Conservation (phyloP, 1,284 basidiomycete genomes). For the Moesziomyces sp. region DNA sequence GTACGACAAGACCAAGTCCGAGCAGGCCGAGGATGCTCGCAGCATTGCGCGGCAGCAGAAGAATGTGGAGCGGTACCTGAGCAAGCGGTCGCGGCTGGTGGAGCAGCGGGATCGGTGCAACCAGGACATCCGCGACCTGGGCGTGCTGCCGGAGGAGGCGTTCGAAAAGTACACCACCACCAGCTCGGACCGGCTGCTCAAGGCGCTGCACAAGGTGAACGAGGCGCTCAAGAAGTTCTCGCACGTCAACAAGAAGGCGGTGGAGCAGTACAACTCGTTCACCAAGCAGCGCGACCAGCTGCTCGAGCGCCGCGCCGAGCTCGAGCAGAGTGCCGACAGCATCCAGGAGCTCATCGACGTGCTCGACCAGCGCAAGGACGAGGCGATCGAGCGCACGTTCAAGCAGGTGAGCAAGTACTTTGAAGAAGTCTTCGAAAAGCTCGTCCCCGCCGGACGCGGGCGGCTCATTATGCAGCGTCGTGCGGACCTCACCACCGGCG, state of each 20-base stretch:
- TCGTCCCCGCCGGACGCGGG: slow-evolving; percentile 94
- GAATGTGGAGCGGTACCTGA: slow-evolving; percentile 90
- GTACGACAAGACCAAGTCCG: slow-evolving; percentile 81
- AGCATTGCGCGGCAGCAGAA: slow-evolving; percentile 90
- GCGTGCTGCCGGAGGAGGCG: slow-evolving; percentile 95
- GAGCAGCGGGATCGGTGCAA: slow-evolving; percentile 91
- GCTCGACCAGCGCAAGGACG: slow-evolving; percentile 95
- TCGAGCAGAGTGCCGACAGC: slow-evolving; percentile 86
- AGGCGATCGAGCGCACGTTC: slow-evolving; percentile 97
- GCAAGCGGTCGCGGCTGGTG: slow-evolving; percentile 85
- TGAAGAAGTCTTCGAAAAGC: slow-evolving; percentile 93
- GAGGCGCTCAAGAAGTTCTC: slow-evolving; percentile 94
- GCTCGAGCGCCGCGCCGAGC: slow-evolving; percentile 83
- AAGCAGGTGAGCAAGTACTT: slow-evolving; percentile 98
- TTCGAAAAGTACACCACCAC: slow-evolving; percentile 91
- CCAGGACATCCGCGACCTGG: slow-evolving; percentile 92
- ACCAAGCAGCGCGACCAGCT: slow-evolving; percentile 96
- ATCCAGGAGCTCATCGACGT: slow-evolving; percentile 95
- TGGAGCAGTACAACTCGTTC: slow-evolving; percentile 97
- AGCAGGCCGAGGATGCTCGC: slow-evolving; percentile 85
- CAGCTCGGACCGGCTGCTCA: slow-evolving; percentile 84
- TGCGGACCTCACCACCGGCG: slow-evolving; percentile 74
- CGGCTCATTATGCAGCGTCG: slow-evolving; percentile 89
- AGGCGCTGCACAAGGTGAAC: slow-evolving; percentile 87
- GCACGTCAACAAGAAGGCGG: slow-evolving; percentile 99